Evolutionary conservation across 805 yeast genomes (phyloP).

Genomic region (Deakozyma indianensis): DNA sequence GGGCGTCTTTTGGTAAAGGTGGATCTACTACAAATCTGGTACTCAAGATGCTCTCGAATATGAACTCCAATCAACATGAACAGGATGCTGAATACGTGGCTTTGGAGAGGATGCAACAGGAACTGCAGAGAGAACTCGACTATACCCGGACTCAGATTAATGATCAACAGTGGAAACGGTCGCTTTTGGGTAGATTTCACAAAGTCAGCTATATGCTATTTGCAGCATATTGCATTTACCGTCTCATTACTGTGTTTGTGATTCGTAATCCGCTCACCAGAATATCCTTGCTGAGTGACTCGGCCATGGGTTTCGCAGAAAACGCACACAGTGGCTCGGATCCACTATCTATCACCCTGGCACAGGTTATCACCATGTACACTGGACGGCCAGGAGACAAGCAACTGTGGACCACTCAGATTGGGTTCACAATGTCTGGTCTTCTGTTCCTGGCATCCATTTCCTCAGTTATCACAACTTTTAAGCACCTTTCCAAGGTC

Average conservation of each 20-base stretch:
- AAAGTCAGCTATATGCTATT: slow-evolving; percentile 17
- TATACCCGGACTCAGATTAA: slow-evolving; percentile 12
- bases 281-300: background rate
- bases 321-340: slow-evolving; percentile 7
- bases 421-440: slow-evolving; percentile 26
- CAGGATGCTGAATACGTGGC: slow-evolving; percentile 20
- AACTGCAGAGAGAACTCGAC: slow-evolving; percentile 20
- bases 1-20: background rate
- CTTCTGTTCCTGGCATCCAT: slow-evolving; percentile 22
- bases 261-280: slow-evolving; percentile 16
- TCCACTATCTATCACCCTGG: slow-evolving; percentile 14
- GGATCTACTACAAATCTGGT: slow-evolving; percentile 16
- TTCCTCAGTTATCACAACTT: slow-evolving; percentile 23
- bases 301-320: slow-evolving; percentile 1
- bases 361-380: slow-evolving; percentile 9
- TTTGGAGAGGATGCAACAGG: slow-evolving; percentile 17
- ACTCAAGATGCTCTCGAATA: slow-evolving; percentile 13
- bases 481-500: slow-evolving; percentile 18
- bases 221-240: slow-evolving; percentile 26
- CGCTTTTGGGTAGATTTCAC: slow-evolving; percentile 19
- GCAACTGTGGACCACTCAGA: slow-evolving; percentile 24
- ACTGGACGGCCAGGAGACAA: slow-evolving; percentile 10
- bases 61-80: background rate
- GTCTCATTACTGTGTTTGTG: slow-evolving; percentile 21
- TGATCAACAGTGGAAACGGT: slow-evolving; percentile 15